These are phyloP conservation scores for Candida xyloterini DNA, from an alignment of 805 yeast genomes.

Conservation along the genomic window DNA sequence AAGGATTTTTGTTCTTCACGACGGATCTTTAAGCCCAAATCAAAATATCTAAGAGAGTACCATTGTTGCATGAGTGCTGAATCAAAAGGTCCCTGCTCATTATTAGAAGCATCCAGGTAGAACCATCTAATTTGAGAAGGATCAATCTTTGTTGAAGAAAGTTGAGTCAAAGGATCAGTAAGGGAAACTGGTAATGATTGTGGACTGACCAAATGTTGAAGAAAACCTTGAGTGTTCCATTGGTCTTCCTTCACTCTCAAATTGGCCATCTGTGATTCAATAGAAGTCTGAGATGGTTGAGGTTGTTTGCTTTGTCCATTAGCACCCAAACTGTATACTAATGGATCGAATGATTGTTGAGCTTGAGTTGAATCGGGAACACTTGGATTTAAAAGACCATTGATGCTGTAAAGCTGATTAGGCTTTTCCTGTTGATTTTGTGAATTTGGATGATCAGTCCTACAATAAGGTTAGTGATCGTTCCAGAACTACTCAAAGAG, in stretches of 20 bases:
- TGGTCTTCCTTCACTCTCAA: conserved; percentile 6
- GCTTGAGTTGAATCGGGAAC: background rate
- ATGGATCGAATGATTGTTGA: conserved; percentile 1
- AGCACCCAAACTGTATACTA: background rate
- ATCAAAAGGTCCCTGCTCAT: conserved; percentile 78
- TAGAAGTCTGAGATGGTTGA: background rate
- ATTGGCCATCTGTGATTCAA: conserved; percentile 6
- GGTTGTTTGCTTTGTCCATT: background rate
- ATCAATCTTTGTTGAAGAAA: conserved; percentile 13
- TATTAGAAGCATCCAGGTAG: conserved; percentile 68
- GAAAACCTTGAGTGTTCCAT: conserved; percentile 5
- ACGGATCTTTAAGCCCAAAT: conserved; percentile 51
- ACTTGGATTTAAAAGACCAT: conserved; percentile 1
- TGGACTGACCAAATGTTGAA: conserved; percentile 2
- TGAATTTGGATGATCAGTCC: conserved; percentile 2
- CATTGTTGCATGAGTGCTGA: conserved; percentile 77
- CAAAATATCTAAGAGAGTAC: conserved; percentile 61
- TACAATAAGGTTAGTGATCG: conserved; percentile 4
- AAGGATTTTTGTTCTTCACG: conserved; percentile 54
- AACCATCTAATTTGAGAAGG: conserved; percentile 54
- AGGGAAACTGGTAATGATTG: conserved; percentile 8
- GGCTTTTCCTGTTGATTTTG: conserved; percentile 2
- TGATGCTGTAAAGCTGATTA: conserved; percentile 2
- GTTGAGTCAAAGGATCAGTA: conserved; percentile 5
- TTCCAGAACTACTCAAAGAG: conserved; percentile 2